A percentile compares a stretch with the other conserved stretches of the same genome.
Evolutionary conservation across 1,139 yeast species (phyloP).

Genomic region (Lodderomyces margitis): DNA sequence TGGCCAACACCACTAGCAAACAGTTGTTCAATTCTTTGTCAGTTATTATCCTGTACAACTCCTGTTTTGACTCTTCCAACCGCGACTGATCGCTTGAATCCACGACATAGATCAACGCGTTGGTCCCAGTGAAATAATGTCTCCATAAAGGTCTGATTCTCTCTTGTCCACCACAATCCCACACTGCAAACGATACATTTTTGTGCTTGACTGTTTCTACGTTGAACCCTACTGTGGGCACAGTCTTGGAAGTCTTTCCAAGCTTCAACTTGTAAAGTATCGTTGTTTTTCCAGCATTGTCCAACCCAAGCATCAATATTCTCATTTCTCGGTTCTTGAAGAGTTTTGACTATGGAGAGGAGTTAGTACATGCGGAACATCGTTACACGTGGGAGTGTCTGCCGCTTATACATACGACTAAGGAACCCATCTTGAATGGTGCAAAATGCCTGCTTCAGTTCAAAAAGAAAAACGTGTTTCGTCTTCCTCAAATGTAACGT

Average conservation of each 20-base stretch:
- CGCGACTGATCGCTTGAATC: slow-evolving; percentile 76
- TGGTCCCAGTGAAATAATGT: slow-evolving; percentile 91
- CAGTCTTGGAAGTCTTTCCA: slow-evolving; percentile 76
- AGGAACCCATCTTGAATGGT: slow-evolving; percentile 11
- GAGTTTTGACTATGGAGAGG: slow-evolving; percentile 29
- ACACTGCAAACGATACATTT: slow-evolving; percentile 85
- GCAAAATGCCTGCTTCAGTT: too few species aligned
- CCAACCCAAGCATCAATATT: slow-evolving; percentile 87
- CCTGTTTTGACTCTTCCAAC: slow-evolving; percentile 75
- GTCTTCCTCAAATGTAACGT: too few species aligned
- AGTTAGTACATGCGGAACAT: slow-evolving; percentile 1
- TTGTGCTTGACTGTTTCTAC: slow-evolving; percentile 90
- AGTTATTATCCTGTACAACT: slow-evolving; percentile 69
- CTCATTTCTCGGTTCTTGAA: slow-evolving; percentile 69
- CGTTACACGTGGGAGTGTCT: neutral
- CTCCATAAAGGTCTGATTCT: slow-evolving; percentile 91
- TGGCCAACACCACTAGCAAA: slow-evolving; percentile 79
- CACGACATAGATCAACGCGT: slow-evolving; percentile 89
- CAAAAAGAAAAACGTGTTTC: too few species aligned
- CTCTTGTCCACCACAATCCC: slow-evolving; percentile 98
- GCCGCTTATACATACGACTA: slow-evolving; percentile 14
- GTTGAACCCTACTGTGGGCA: slow-evolving; percentile 93
- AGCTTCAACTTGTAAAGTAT: slow-evolving; percentile 70
- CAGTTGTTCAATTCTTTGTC: slow-evolving; percentile 83
- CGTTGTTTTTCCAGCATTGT: slow-evolving; percentile 89